Percentiles rank a stretch among this genome's conserved stretches.
phyloP scores from a whole-genome alignment of 2,329 filamentous ascomycete genomes.

The Fusarium nodosum region DNA sequence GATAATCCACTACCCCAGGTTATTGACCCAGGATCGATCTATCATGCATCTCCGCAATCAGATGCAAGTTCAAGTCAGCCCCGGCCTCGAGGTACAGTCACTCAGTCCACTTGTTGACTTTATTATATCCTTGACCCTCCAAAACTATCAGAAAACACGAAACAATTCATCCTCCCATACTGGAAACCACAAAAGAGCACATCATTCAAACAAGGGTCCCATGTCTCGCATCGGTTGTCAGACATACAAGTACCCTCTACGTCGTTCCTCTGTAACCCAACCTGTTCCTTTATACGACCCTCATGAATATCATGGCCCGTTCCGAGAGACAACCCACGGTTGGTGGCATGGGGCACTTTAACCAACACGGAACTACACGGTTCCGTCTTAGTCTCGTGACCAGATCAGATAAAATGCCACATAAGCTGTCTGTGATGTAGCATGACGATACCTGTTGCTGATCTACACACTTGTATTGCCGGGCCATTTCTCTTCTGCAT shows the following conservation, averaged over 20 bases:
- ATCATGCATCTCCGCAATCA: conserved; percentile 36
- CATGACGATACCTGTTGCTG: background rate
- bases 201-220: conserved; percentile 19
- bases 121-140: background rate
- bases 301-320: conserved; percentile 3
- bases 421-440: background rate
- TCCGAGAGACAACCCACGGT: conserved; percentile 5
- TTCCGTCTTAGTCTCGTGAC: conserved; percentile 13
- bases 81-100: background rate
- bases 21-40: conserved; percentile 1
- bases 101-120: background rate
- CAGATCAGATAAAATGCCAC: background rate
- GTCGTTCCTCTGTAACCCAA: conserved; percentile 17
- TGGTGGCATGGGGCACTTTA: conserved; percentile 6
- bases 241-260: conserved; percentile 13
- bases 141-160: background rate
- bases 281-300: background rate
- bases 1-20: background rate
- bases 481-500: background rate
- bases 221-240: conserved; percentile 27
- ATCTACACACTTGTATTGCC: conserved; percentile 6
- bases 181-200: background rate
- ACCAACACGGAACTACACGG: conserved; percentile 9
- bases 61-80: conserved; percentile 1
- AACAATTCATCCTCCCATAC: background rate